Base-by-base conservation (phyloP, 257 asterid species). In the Linaria vulgaris region DNA sequence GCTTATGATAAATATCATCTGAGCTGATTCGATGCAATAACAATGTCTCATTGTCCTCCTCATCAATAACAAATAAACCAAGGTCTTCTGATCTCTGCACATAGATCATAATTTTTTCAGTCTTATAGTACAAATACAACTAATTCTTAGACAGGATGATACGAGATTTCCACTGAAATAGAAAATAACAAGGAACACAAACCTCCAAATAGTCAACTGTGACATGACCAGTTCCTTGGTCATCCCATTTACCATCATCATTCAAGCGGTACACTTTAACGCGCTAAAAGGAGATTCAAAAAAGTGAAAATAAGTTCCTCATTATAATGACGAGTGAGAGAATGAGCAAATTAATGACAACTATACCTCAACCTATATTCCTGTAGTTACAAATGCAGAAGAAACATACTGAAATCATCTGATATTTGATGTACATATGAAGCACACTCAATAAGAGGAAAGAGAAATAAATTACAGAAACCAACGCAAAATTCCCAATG, bases 151-250 rank as follows among this genome's bases (percentile, higher is more conserved):
- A n/a, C 49, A 65, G 45, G 31, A 25, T 37, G 50, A 31, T 63
- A 72, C 58, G 34, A 57, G 12, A 59, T 56, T 44, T 56, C 63
- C 57, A 13, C 19, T 22, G 20, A 59, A 21, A 24, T 46, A 54
- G 17, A 43, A 38, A 30, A 57, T 2, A 19, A 16, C n/a, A 39
- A 19, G 21, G 38, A 27, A 39, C 21, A 47, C 78, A 51, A 68
- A 87, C 99, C 96, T 94, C 96, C 69, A 84, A 62, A 80, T 79
- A 88, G 75, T 91, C 95, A 75, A 91, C 87, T 72, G 84, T 78
- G 63, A 88, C 95, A 53, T 90, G 97, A 69, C 99, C 99, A 72
- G 99, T 94, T 81, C 99, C 99, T 85, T 90, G 97, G 77, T 94
- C 99, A 71, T 90, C 99, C 99, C 99, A 94, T 81, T 85, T 94